These are phyloP conservation scores for Fusarium sp. DNA, from an alignment of 2,329 filamentous ascomycete genomes.

Conservation along the genomic window DNA sequence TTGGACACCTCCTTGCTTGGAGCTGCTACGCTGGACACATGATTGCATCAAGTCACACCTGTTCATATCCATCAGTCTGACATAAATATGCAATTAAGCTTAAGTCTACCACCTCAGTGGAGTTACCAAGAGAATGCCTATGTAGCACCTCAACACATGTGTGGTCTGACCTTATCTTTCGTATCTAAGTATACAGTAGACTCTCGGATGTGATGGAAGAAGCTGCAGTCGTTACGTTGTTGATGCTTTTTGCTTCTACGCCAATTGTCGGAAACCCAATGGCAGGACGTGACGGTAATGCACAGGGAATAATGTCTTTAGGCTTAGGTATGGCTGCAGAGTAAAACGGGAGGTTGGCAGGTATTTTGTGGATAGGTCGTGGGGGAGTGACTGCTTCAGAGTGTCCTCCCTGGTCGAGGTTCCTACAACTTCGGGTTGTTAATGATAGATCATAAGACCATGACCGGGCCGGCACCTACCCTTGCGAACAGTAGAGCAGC, in stretches of 20 bases:
- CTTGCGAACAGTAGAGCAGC: not conserved
- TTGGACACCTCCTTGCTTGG: not conserved
- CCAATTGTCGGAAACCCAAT: not conserved
- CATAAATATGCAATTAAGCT: not conserved
- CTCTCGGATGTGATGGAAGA: not conserved
- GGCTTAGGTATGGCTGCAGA: not conserved
- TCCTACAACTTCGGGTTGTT: not conserved
- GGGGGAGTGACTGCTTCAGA: no score
- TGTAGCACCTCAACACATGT: not conserved
- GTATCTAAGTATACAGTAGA: not conserved
- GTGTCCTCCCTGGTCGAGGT: not conserved
- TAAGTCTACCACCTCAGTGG: accelerated
- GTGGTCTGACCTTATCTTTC: accelerated
- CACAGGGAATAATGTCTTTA: not conserved
- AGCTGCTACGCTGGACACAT: not conserved
- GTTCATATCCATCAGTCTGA: not conserved
- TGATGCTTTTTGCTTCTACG: accelerated
- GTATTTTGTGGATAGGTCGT: no score
- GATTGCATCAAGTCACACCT: not conserved
- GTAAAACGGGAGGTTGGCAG: not conserved
- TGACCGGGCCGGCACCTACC: not conserved
- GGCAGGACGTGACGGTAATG: not conserved
- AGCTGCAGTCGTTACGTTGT: not conserved
- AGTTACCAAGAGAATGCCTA: not conserved
- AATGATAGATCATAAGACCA: not conserved